Conservation (phyloP, 768 basidiomycete species). For the Melanogaster broomeanus region DNA sequence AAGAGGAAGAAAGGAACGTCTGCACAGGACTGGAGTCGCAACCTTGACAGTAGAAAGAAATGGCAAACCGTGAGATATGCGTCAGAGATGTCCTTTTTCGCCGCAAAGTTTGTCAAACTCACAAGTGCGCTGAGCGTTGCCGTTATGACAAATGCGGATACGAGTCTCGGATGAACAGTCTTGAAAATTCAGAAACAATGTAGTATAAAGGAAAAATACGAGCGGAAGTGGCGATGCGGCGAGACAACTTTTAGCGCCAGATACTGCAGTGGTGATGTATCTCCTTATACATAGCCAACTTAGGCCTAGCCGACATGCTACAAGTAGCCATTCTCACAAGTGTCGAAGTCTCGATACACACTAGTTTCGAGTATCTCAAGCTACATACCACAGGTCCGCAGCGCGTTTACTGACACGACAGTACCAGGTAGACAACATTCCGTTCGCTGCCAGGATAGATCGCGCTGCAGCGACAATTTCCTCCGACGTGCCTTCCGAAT, state of each 20-base stretch:
- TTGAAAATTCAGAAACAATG: background rate
- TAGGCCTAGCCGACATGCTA: too few species aligned
- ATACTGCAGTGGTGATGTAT: too few species aligned
- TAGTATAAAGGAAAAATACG: conserved; percentile 6
- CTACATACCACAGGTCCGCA: too few species aligned
- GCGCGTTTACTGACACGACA: background rate
- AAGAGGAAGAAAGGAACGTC: background rate
- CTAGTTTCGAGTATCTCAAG: background rate
- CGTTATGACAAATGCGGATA: background rate
- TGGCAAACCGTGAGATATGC: conserved; percentile 5
- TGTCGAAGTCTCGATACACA: background rate
- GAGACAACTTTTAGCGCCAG: too few species aligned
- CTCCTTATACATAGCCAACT: too few species aligned
- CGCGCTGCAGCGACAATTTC: background rate
- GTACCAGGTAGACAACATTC: too few species aligned
- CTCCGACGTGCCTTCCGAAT: background rate
- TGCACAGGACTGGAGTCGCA: background rate
- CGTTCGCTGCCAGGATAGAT: too few species aligned
- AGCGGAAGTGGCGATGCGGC: background rate
- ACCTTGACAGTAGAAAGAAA: background rate
- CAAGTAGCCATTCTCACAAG: conserved; percentile 25
- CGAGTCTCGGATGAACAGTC: background rate
- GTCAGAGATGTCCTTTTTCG: conserved; percentile 2
- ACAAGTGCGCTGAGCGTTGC: background rate
- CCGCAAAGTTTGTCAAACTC: background rate